Percentiles rank a stretch among this genome's conserved stretches.
Conservation (phyloP, 164 flowering plant species). For the Umbellularia californica region DNA sequence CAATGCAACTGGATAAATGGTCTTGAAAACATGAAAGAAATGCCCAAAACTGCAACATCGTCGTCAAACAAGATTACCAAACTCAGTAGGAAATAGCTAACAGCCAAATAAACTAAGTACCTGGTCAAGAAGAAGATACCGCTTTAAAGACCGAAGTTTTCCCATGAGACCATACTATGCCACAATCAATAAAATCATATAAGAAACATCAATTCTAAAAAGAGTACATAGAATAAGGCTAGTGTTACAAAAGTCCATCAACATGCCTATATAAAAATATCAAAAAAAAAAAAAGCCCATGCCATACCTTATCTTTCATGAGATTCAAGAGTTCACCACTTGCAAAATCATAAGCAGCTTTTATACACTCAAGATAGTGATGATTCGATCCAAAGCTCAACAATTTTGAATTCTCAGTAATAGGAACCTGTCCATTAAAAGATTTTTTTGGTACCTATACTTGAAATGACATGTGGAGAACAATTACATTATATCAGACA, state of each 20-base stretch:
- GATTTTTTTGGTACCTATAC: constrained; percentile 6
- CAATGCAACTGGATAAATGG: no score
- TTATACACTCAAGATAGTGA: constrained; percentile 89
- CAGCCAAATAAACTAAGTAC: constrained; percentile 21
- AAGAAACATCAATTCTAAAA: background rate
- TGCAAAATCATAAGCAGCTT: constrained; percentile 85
- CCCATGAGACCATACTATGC: constrained; percentile 88
- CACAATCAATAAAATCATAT: constrained; percentile 9
- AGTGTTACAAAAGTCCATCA: no score
- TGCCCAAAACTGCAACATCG: no score
- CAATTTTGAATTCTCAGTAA: constrained; percentile 70
- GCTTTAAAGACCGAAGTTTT: constrained; percentile 87
- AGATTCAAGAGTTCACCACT: constrained; percentile 89
- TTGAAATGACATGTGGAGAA: background rate
- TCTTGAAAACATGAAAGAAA: no score
- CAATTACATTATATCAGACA: background rate
- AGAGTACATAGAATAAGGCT: background rate
- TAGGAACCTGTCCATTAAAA: constrained; percentile 53
- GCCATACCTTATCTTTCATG: constrained; percentile 74
- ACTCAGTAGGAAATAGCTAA: no score
- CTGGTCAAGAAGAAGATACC: constrained; percentile 98
- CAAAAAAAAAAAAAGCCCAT: no score
- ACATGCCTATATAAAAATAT: no score
- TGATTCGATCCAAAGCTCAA: constrained; percentile 79
- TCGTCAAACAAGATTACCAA: no score